Evolutionary conservation across 106 monocot genomes (phyloP), one percentile per base, ranked within the genome.

Genomic region (Gastrodia elata): DNA sequence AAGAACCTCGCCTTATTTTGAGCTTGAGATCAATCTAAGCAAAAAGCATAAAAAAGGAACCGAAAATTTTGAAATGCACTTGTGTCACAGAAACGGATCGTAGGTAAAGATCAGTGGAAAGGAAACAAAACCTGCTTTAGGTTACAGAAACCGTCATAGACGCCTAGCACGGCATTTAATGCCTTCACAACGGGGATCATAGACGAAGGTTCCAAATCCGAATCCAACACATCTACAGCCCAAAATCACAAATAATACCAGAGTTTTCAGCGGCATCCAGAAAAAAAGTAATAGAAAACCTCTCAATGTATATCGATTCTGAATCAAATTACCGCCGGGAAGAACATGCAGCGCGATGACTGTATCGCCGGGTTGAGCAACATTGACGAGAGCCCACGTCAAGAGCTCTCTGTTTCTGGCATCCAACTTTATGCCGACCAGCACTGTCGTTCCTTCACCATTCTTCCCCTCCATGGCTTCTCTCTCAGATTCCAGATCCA

Each of bases 381-480:
- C 78, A 55, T 89, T 89, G 42, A 89, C 89, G 52, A 89, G 89
- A 25, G 83, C 73, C 89, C 89, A 89, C 4, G 89, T 89, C 28
- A 89, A 76, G 22, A 89, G 76, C 81, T 89, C 85, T 43, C 71
- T 80, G 79, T 83, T 83, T 58, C 75, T 41, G 13, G 76, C 55
- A 49, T 89, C 89, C 80, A 83, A 37, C 75, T 77, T 83, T 22
- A 89, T 68, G 10, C 83, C 89, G 28, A 89, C 85, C 37, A 89
- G 78, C 44, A 89, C 68, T 34, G 83, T 83, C 70, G 38, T 65
- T 40, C 48, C 52, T 10, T 25, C 74, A 20, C 7, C 75, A 3
- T 42, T 22, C 40, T 39, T 28, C 36, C 5, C 2, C 16, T 8
- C 61, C 24, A 32, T 43, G 18, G 26, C 25, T 32, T 15, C 46